phyloP scores from a whole-genome alignment of 2,329 filamentous ascomycete genomes.

The Hansfordia pulvinata region DNA sequence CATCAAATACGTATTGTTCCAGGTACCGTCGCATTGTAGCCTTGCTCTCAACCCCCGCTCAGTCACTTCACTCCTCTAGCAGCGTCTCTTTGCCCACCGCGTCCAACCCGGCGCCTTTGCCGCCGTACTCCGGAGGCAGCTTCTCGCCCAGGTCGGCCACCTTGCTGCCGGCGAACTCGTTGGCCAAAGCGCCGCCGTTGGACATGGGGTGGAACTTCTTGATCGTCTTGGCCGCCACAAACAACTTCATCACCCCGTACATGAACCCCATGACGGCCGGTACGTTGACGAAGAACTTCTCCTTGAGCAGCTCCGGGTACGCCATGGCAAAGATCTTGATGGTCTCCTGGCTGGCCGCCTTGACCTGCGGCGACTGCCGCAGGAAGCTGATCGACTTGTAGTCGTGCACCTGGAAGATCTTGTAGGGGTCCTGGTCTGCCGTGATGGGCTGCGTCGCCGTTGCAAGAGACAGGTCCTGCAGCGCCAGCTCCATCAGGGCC shows the following conservation, averaged over 20 bases:
- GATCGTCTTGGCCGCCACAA: slow-evolving; percentile 59
- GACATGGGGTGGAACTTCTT: slow-evolving; percentile 70
- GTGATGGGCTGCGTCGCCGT: slow-evolving; percentile 58
- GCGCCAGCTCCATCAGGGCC: slow-evolving; percentile 76
- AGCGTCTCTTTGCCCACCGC: slow-evolving; percentile 12
- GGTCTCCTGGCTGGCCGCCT: slow-evolving; percentile 63
- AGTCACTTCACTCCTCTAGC: too few species aligned
- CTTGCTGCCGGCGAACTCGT: slow-evolving; percentile 38
- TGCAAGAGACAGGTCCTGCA: slow-evolving; percentile 59
- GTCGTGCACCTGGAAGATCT: slow-evolving; percentile 88
- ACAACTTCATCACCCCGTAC: slow-evolving; percentile 61
- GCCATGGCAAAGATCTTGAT: slow-evolving; percentile 69
- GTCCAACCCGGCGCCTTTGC: slow-evolving; percentile 40
- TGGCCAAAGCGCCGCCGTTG: slow-evolving; percentile 56
- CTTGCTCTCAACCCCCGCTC: too few species aligned
- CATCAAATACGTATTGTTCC: too few species aligned
- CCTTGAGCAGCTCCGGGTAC: slow-evolving; percentile 77
- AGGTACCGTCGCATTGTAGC: too few species aligned
- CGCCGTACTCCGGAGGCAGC: slow-evolving; percentile 69
- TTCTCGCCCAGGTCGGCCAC: slow-evolving; percentile 42
- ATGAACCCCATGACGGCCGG: slow-evolving; percentile 85
- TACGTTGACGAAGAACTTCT: slow-evolving; percentile 96
- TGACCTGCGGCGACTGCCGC: slow-evolving; percentile 63
- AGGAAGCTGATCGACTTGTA: slow-evolving; percentile 83
- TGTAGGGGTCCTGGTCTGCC: slow-evolving; percentile 69